Evolutionary conservation across 1,284 basidiomycete genomes (phyloP).

Genomic region (Peniophora sp.): DNA sequence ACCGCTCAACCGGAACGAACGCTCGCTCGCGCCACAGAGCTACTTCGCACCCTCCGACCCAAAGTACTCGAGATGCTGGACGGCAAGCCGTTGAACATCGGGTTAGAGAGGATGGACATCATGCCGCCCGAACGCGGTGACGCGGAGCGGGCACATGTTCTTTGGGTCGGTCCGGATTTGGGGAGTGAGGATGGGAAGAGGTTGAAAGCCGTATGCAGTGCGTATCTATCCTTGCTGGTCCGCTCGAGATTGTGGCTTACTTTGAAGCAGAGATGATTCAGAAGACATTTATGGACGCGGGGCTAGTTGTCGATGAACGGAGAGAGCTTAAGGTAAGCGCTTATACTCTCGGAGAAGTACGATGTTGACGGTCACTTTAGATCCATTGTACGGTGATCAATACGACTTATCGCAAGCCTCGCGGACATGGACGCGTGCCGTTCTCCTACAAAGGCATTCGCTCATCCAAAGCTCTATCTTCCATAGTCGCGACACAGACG

Average conservation of each 20-base stretch:
- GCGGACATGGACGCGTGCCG: conserved; percentile 22
- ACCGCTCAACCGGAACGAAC: not conserved
- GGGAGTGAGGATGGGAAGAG: conserved; percentile 17
- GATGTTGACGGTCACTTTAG: conserved; percentile 22
- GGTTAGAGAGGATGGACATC: conserved; percentile 42
- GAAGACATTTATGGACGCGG: conserved; percentile 37
- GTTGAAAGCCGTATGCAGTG: conserved; percentile 35
- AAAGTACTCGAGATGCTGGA: conserved; percentile 6
- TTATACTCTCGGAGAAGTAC: not conserved
- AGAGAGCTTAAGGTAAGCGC: conserved; percentile 51
- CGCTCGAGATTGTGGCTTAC: not conserved
- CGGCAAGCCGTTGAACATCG: conserved; percentile 25
- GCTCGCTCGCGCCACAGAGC: conserved; percentile 1
- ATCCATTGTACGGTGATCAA: conserved; percentile 66
- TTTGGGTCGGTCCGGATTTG: conserved; percentile 44
- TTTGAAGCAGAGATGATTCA: conserved; percentile 32
- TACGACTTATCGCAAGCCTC: conserved; percentile 45
- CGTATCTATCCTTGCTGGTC: conserved; percentile 10
- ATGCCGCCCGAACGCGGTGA: conserved; percentile 37
- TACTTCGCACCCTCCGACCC: conserved; percentile 6
- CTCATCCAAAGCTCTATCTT: conserved; percentile 17
- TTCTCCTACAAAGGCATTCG: conserved; percentile 44
- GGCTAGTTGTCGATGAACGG: conserved; percentile 31
- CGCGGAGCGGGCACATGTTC: conserved; percentile 41
- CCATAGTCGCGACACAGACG: conserved; percentile 7